Percentiles rank a stretch among this genome's conserved stretches.
Evolutionary conservation across 116 monocot genomes (phyloP).

Genomic region (Iris pallida): DNA sequence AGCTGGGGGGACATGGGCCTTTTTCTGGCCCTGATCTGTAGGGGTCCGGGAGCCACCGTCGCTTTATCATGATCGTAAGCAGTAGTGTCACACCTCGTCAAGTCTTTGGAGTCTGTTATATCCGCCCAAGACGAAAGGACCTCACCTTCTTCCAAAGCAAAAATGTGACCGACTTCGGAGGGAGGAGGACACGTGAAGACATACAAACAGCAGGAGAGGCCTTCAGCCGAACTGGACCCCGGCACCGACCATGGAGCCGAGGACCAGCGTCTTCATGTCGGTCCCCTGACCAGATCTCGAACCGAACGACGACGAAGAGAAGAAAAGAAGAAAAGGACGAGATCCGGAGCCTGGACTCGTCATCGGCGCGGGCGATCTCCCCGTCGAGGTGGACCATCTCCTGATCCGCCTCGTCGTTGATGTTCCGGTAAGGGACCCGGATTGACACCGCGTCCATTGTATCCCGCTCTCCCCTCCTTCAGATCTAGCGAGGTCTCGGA

Average conservation of each 20-base stretch:
- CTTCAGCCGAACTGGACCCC: slow-evolving; percentile 98
- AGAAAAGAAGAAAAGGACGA: slow-evolving; percentile 13
- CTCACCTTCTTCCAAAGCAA: too few relatives aligned
- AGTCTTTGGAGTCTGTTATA: too few relatives aligned
- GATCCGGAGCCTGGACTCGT: slow-evolving; percentile 5
- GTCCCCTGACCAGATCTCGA: background rate
- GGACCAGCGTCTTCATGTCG: slow-evolving; percentile 60
- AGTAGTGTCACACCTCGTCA: too few relatives aligned
- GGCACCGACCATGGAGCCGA: slow-evolving; percentile 75
- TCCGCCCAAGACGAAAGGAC: too few relatives aligned
- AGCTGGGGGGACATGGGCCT: too few relatives aligned
- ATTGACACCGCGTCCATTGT: slow-evolving; percentile 37
- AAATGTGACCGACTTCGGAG: too few relatives aligned
- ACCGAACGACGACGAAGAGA: slow-evolving; percentile 7
- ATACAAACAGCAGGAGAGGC: slow-evolving; percentile 94
- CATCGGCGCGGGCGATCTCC: slow-evolving; percentile 16
- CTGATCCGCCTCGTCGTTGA: slow-evolving; percentile 58
- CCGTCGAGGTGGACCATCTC: slow-evolving; percentile 47
- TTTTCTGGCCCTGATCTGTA: too few relatives aligned
- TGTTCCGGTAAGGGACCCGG: slow-evolving; percentile 76
- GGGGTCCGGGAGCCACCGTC: too few relatives aligned
- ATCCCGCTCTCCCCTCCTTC: too few relatives aligned
- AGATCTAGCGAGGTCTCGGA: too few relatives aligned
- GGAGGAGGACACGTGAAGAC: too few relatives aligned
- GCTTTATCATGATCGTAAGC: too few relatives aligned